Evolutionary conservation across 257 asterid genomes (phyloP), one percentile per base, ranked within the genome.

Genomic region (Plantago elongata): DNA sequence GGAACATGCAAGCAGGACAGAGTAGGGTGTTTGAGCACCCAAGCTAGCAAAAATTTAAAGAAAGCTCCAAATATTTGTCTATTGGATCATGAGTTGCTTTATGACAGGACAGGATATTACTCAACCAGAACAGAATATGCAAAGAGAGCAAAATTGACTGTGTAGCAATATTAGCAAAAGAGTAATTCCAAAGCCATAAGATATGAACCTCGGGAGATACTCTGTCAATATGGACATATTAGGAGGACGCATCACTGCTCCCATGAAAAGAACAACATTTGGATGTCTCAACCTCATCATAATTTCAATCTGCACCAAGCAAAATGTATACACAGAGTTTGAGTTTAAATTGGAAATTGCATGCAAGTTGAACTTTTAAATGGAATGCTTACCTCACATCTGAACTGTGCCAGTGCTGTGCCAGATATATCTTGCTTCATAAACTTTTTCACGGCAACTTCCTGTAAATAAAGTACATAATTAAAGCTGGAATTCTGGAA

Each of bases 251-350:
- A 88, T 79, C 63, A 93, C 99, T 0, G 99, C 99, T 73, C 99
- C 99, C 99, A 89, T 93, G 79, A 93, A 85, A 68, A 93, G 94
- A 50, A 93, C 99, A 55, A 93, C 91, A 79, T 93, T 93, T 3
- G 99, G 99, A 79, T 93, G 99, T 66, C 97, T 89, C 88, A 93
- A 64, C 73, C 99, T 79, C 76, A 85, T 74, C 99, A 93, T 93
- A 69, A 93, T 87, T 70, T 87, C 97, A 61, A 93, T 74, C 99
- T 93, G 77, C 71, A 80, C 42, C 70, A 65, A 51, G 48, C 37
- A 65, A 55, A 57, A 72, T 12, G 51, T 9, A 69, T 22, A 46
- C 14, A 51, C 61, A 62, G 54, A 56, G 37, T 69, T 61, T 52
- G 22, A 44, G 4, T 7, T 5, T 14, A 13, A 43, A 50, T 57